phyloP scores from a whole-genome alignment of 192 early-diverging fungal species.

The Coemansia sp. region DNA sequence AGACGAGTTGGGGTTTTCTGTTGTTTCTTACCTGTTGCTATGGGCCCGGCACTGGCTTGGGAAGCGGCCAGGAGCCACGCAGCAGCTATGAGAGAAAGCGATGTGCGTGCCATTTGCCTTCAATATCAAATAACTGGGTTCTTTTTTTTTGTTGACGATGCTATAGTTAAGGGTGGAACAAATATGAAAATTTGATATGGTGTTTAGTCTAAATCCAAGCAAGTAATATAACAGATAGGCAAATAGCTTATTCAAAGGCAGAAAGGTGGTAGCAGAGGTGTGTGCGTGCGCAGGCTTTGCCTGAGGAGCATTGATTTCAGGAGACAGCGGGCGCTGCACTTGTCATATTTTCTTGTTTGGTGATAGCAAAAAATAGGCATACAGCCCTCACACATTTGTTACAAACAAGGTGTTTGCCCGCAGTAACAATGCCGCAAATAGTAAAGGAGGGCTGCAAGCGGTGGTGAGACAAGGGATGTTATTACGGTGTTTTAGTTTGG shows the following conservation, averaged over 20 bases:
- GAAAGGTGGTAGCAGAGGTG: not conserved
- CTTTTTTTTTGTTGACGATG: not conserved
- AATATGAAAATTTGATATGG: not conserved
- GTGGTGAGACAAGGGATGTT: not conserved
- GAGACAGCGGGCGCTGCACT: too few species aligned
- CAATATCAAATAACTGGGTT: not conserved
- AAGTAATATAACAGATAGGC: not conserved
- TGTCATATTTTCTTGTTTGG: not conserved
- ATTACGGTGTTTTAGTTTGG: not conserved
- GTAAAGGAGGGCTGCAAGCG: not conserved
- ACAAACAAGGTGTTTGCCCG: not conserved
- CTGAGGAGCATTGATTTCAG: not conserved
- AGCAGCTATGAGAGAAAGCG: constrained; percentile 41
- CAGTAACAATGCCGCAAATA: not conserved
- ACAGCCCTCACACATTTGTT: not conserved
- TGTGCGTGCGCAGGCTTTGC: not conserved
- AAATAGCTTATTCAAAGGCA: too few species aligned
- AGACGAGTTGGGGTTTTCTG: too few species aligned
- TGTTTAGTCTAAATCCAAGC: not conserved
- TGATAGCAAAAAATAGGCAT: not conserved
- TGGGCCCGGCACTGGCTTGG: constrained; percentile 39
- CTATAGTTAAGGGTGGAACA: not conserved
- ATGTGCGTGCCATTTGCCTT: constrained; percentile 48
- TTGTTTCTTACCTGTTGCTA: constrained; percentile 44
- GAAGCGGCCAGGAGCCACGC: constrained; percentile 51